phyloP scores from a whole-genome alignment of 257 asterid species.

The Nicotiana obtusifolia region DNA sequence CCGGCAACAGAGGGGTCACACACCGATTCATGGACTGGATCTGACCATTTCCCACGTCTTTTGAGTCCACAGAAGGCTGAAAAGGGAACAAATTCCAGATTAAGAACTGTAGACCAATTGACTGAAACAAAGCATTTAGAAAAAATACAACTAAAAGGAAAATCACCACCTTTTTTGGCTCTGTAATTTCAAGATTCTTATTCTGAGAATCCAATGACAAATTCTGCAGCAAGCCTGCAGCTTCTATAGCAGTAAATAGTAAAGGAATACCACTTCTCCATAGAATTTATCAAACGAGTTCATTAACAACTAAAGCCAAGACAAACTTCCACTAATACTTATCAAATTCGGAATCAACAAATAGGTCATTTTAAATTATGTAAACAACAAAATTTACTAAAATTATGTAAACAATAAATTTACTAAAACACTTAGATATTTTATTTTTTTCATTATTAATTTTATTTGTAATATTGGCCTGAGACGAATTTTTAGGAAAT shows the following conservation, averaged over 20 bases:
- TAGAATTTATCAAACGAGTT: not conserved
- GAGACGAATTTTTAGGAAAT: too few species aligned
- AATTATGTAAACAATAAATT: not conserved
- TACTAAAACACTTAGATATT: not conserved
- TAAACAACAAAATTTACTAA: not conserved
- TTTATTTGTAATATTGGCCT: too few species aligned
- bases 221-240: constrained; percentile 58
- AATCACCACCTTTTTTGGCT: constrained; percentile 39
- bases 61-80: constrained; percentile 38
- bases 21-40: constrained; percentile 34
- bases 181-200: constrained; percentile 37
- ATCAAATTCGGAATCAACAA: not conserved
- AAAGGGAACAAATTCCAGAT: not conserved
- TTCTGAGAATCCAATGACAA: constrained; percentile 51
- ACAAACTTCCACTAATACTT: not conserved
- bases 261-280: constrained; percentile 31
- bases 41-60: constrained; percentile 24
- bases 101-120: not conserved
- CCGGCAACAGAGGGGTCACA: constrained; percentile 38
- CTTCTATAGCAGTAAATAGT: constrained; percentile 36
- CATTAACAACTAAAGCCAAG: not conserved
- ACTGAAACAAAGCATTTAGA: not conserved
- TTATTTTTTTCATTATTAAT: too few species aligned
- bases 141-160: not conserved
- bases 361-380: not conserved